Evolutionary conservation across 768 basidiomycete genomes (phyloP).

Genomic region (Termitomyces sp.): DNA sequence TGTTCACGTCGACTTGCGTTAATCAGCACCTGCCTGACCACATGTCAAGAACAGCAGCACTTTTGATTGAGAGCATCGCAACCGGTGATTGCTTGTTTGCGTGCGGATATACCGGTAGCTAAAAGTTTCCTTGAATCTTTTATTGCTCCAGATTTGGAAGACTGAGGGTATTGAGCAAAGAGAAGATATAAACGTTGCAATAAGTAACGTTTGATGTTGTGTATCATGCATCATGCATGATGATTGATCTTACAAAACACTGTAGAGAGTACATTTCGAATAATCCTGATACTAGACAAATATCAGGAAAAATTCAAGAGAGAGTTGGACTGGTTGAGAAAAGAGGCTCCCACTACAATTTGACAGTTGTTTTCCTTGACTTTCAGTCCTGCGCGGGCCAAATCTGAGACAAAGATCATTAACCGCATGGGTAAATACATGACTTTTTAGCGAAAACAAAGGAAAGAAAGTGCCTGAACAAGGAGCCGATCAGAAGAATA

Average conservation of each 20-base stretch:
- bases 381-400: neutral
- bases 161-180: neutral
- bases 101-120: neutral
- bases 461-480: too few relatives aligned
- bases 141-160: too few relatives aligned
- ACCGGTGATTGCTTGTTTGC: neutral
- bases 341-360: neutral
- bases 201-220: neutral
- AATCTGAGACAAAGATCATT: neutral
- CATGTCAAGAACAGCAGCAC: neutral
- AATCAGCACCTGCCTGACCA: neutral
- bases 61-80: neutral
- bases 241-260: neutral
- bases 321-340: neutral
- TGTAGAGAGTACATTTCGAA: neutral
- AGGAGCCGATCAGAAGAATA: constrained; percentile 15
- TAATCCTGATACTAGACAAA: neutral
- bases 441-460: neutral
- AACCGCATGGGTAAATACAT: neutral
- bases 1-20: neutral
- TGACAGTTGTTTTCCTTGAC: neutral
- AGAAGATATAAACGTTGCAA: neutral
- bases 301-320: neutral
- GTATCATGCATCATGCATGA: neutral
- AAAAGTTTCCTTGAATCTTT: neutral